Conservation (phyloP, 1,284 basidiomycete species). For the Sutorius eximius region DNA sequence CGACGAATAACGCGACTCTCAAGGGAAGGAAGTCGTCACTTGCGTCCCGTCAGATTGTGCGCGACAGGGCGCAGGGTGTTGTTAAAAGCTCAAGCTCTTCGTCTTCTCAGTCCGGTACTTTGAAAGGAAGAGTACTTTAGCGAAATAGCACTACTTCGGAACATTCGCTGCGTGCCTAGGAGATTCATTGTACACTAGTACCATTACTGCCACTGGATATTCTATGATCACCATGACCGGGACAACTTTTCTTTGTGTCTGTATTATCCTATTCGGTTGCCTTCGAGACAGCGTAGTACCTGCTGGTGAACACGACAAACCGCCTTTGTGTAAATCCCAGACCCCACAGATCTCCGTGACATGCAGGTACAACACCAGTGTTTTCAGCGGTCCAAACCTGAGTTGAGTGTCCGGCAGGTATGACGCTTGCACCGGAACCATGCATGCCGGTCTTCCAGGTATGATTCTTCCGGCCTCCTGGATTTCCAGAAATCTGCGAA, state of each 20-base stretch:
- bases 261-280: neutral
- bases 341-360: neutral
- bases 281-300: neutral
- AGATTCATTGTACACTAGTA: constrained; percentile 28
- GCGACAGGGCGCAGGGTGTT: constrained; percentile 13
- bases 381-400: neutral
- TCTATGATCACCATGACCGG: neutral
- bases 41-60: constrained; percentile 11
- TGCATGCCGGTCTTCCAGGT: neutral
- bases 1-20: constrained; percentile 9
- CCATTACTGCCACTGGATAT: constrained; percentile 8
- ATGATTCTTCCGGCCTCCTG: constrained; percentile 2
- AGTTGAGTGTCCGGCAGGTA: neutral
- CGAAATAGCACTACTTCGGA: neutral
- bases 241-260: neutral
- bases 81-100: constrained; percentile 25
- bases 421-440: neutral
- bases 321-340: neutral
- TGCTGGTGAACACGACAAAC: neutral
- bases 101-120: constrained; percentile 30
- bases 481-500: constrained; percentile 7
- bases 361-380: neutral
- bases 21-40: constrained; percentile 17
- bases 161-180: neutral
- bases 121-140: constrained; percentile 22